These are phyloP conservation scores for Mikania micrantha DNA, from an alignment of 129 eudicot species.

Conservation along the genomic window DNA sequence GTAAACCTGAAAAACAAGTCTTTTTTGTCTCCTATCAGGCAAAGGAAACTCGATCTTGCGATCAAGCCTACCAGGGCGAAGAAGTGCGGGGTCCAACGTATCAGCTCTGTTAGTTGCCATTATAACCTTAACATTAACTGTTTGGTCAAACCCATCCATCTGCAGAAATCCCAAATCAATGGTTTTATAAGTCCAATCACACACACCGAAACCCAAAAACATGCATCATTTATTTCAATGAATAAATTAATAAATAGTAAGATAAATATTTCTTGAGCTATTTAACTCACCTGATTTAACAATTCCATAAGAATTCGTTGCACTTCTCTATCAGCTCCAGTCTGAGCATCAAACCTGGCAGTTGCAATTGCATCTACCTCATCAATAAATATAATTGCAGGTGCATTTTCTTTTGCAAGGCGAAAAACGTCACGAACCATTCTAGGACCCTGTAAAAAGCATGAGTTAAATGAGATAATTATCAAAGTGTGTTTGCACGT, in stretches of 20 bases:
- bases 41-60: slow-evolving; percentile 81
- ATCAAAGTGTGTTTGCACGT: too few relatives aligned
- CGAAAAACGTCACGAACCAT: slow-evolving; percentile 97
- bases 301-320: slow-evolving; percentile 89
- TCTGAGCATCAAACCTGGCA: slow-evolving; percentile 89
- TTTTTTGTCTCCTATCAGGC: slow-evolving; percentile 71
- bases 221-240: background rate
- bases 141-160: slow-evolving; percentile 96
- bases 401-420: slow-evolving; percentile 88
- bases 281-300: slow-evolving; percentile 56
- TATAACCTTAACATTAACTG: slow-evolving; percentile 80
- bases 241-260: background rate
- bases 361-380: slow-evolving; percentile 92
- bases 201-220: background rate
- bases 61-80: slow-evolving; percentile 78
- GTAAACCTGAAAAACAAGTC: slow-evolving; percentile 41
- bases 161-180: slow-evolving; percentile 24
- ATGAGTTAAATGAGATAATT: background rate
- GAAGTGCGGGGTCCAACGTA: slow-evolving; percentile 72
- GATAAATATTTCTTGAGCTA: background rate
- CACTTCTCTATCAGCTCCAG: slow-evolving; percentile 90
- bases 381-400: slow-evolving; percentile 85
- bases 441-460: slow-evolving; percentile 58
- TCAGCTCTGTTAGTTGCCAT: slow-evolving; percentile 82
- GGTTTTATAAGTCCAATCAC: background rate